Conservation (phyloP, 1,139 yeast genomes). For the Kodamaea derodonti region DNA sequence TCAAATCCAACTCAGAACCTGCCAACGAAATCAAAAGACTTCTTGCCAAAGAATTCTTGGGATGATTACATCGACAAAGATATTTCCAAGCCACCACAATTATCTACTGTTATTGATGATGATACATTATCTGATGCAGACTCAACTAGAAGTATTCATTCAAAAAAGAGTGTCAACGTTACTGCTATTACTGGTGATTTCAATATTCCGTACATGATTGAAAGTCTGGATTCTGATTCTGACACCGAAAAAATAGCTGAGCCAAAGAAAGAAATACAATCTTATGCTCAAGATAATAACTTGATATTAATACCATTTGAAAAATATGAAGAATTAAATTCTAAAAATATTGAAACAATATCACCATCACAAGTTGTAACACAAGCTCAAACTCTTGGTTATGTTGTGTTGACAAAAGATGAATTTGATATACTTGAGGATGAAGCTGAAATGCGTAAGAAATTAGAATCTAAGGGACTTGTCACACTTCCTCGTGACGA, state of each 20-base stretch:
- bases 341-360: constrained; percentile 21
- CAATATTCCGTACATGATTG: constrained; percentile 25
- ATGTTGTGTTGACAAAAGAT: constrained; percentile 20
- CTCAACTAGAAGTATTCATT: constrained; percentile 10
- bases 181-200: constrained; percentile 14
- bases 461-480: constrained; percentile 29
- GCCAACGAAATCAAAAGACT: constrained; percentile 17
- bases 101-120: constrained; percentile 12
- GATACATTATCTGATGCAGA: constrained; percentile 17
- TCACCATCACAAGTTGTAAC: constrained; percentile 21
- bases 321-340: constrained; percentile 36
- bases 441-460: constrained; percentile 33
- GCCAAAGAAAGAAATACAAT: constrained; percentile 37
- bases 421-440: constrained; percentile 23
- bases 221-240: constrained; percentile 32
- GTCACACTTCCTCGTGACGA: constrained; percentile 30
- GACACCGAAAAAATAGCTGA: constrained; percentile 10
- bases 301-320: constrained; percentile 47
- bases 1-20: constrained; percentile 1
- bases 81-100: constrained; percentile 19
- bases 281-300: constrained; percentile 48
- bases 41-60: constrained; percentile 26
- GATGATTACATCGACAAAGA: constrained; percentile 39
- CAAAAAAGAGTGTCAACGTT: constrained; percentile 11
- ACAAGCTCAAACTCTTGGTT: constrained; percentile 25